Evolutionary conservation across 306 rosid species (phyloP).

Genomic region (Rosa rugosa): DNA sequence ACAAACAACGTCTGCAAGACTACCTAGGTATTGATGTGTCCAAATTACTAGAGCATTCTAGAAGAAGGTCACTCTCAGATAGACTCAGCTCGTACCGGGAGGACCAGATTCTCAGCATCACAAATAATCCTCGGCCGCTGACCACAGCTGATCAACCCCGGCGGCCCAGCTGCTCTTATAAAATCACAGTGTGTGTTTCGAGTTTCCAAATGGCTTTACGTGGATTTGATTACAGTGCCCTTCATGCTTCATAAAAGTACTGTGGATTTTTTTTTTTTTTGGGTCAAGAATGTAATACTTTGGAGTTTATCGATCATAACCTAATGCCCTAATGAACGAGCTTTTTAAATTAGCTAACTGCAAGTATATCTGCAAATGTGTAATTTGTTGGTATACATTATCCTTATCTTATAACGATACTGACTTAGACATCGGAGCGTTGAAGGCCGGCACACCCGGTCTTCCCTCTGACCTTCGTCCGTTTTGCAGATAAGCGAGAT

Average conservation of each 20-base stretch:
- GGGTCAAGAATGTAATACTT: no score
- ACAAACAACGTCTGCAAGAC: neutral
- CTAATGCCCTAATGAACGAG: no score
- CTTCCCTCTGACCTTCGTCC: no score
- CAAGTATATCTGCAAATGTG: no score
- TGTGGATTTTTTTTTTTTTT: no score
- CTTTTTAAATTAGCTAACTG: no score
- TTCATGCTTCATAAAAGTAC: neutral
- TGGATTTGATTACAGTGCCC: neutral
- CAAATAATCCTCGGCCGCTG: neutral
- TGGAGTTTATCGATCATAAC: no score
- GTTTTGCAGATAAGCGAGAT: no score
- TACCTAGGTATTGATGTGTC: conserved; percentile 11
- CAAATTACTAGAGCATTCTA: neutral
- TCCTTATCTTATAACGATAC: no score
- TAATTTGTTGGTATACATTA: no score
- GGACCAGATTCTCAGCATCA: conserved; percentile 60
- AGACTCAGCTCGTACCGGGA: conserved; percentile 46
- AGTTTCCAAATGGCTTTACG: neutral
- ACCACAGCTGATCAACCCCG: neutral
- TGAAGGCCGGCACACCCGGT: no score
- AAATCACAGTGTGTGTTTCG: neutral
- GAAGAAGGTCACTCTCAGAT: conserved; percentile 20
- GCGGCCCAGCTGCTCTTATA: neutral
- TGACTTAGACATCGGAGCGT: no score